These are phyloP conservation scores for Coemansia asiatica DNA, from an alignment of 192 early-diverging fungal species.

Conservation along the genomic window DNA sequence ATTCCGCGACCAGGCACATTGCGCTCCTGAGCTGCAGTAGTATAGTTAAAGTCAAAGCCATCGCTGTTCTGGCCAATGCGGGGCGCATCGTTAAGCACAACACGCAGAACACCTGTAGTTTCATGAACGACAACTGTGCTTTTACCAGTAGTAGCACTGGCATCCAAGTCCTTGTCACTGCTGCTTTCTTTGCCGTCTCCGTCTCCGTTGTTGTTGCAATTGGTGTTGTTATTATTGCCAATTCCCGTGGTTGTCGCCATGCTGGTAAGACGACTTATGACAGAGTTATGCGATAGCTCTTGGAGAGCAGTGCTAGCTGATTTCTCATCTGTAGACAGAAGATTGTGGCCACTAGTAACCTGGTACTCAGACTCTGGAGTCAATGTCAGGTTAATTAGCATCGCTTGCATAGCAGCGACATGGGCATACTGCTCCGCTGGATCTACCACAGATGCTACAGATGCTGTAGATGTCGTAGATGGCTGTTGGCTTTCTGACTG, in stretches of 20 bases:
- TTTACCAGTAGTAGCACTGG: not conserved
- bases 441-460: not conserved
- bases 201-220: not conserved
- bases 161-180: not conserved
- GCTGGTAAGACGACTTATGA: constrained; percentile 9
- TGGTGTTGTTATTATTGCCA: not conserved
- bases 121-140: constrained; percentile 31
- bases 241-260: constrained; percentile 36
- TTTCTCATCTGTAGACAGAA: constrained; percentile 10
- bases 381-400: constrained; percentile 33
- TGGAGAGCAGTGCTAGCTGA: constrained; percentile 3
- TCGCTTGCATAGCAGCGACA: constrained; percentile 23
- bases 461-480: constrained; percentile 1
- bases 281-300: constrained; percentile 1
- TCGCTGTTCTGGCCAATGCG: not conserved
- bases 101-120: constrained; percentile 30
- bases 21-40: constrained; percentile 1
- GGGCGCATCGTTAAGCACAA: not conserved
- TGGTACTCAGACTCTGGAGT: constrained; percentile 40
- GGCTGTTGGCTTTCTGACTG: not conserved
- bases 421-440: constrained; percentile 17
- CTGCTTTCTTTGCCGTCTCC: not conserved
- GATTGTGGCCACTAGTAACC: constrained; percentile 17
- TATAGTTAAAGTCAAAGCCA: too few species aligned
- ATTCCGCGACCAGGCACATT: constrained; percentile 50